Evolutionary conservation across 2,329 filamentous ascomycete species (phyloP).

Genomic region (Botrytis hyacinthi): DNA sequence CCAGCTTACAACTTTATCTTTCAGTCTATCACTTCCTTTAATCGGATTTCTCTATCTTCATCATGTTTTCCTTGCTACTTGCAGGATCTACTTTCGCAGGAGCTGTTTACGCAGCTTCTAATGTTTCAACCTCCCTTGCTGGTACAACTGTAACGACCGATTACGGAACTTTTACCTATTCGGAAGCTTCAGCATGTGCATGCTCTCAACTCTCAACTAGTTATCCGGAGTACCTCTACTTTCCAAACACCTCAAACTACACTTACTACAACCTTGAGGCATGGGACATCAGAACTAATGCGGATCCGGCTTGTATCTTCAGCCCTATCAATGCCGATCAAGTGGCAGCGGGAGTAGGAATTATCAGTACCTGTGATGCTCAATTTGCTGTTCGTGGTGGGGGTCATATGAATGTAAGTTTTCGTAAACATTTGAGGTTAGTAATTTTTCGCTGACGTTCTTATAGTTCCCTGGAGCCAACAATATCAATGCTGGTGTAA

Average conservation of each 20-base stretch:
- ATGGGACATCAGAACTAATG: constrained; percentile 12
- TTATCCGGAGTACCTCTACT: neutral
- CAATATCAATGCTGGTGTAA: constrained; percentile 49
- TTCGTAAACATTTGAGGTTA: neutral
- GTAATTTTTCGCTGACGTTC: neutral
- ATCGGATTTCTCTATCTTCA: neutral
- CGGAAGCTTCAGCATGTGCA: constrained; percentile 10
- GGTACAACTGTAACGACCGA: neutral
- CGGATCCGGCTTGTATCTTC: constrained; percentile 15
- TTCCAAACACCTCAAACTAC: neutral
- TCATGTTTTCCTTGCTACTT: neutral
- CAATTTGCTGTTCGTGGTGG: constrained; percentile 33
- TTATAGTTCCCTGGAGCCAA: constrained; percentile 45
- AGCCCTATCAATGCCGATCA: constrained; percentile 9
- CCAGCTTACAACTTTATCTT: neutral
- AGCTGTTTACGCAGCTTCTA: constrained; percentile 1
- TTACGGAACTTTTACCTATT: neutral
- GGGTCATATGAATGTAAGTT: constrained; percentile 27
- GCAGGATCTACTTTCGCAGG: neutral
- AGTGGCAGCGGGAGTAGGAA: constrained; percentile 27
- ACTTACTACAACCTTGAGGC: constrained; percentile 3
- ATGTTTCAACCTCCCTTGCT: neutral
- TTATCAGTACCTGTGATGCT: constrained; percentile 25
- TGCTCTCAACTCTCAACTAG: constrained; percentile 1
- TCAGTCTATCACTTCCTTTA: neutral